Base-by-base conservation (phyloP, 2,329 filamentous ascomycete genomes). In the Aspergillus piperis region DNA sequence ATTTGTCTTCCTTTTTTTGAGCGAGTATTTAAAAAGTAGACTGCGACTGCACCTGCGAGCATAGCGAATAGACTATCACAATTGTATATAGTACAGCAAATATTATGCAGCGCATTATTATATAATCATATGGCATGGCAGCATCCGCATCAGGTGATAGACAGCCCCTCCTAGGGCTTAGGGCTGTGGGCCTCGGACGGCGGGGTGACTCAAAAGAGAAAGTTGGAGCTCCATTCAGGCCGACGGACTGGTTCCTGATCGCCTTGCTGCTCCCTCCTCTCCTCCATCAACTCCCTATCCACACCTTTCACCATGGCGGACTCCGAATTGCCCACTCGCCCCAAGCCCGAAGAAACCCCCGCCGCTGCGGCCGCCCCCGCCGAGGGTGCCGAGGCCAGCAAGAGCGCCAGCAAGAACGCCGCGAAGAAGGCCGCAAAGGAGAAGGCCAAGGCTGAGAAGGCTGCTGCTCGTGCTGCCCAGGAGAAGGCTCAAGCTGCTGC, bases 371-470 rank as follows among this genome's bases (percentile, higher is more conserved):
- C 67, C 38, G 65, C 72, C 58, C 60, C 71, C 23, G 74, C 70
- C 50, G 78, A 77, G 63, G 79, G 76, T 54, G 71, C 59, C 41
- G 66, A 67, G 44, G 56, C 66, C 52, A 70, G 63, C 57, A 74
- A 74, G 68, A 68, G 61, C 64, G 64, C 72, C 44, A 91, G 89
- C 62, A 93, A 96, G 81, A 93, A 88, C 78, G 91, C 88, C 15
- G 80, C 89, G 65, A 96, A 96, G 82, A 96, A 96, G 82, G 88
- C 90, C 49, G 89, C 90, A 69, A 96, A 96, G 80, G 91, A 93
- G 27, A 92, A 92, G 80, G 93, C 94, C 75, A 93, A 96, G 78
- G 90, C 90, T 11, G 84, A 87, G 73, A 96, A 96, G 78, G 90
- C 90, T 48, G 83, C 70, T 74, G 85, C 74, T 80, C 87, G 77